A percentile compares a stretch with the other conserved stretches of the same genome.
phyloP scores from a whole-genome alignment of 768 basidiomycete genomes.

The Xerocomellus dryophilus region DNA sequence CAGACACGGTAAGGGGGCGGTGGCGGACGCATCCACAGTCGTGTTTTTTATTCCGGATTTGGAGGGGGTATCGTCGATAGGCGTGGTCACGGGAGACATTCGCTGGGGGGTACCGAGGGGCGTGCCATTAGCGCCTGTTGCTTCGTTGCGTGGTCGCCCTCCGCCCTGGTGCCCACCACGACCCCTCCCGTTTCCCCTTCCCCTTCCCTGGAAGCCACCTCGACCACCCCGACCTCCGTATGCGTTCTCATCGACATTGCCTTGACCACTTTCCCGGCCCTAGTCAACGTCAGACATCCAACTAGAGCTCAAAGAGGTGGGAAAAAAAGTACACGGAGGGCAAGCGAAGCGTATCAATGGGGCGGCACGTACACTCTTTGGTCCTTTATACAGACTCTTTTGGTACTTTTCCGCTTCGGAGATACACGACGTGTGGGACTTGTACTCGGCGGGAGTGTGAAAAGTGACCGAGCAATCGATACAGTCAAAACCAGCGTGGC shows the following conservation, averaged over 20 bases:
- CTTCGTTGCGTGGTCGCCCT: conserved; percentile 19
- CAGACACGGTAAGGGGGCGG: neutral
- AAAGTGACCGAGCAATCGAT: conserved; percentile 90
- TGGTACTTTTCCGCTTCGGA: conserved; percentile 94
- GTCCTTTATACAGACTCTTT: conserved; percentile 79
- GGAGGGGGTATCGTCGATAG: conserved; percentile 10
- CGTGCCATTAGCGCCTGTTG: conserved; percentile 67
- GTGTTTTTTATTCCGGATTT: neutral
- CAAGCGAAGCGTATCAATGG: neutral
- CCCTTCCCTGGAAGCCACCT: conserved; percentile 21
- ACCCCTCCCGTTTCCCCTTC: conserved; percentile 37
- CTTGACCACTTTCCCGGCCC: neutral
- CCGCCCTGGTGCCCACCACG: conserved; percentile 29
- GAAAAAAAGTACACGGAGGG: neutral
- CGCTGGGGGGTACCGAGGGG: conserved; percentile 63
- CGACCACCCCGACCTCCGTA: conserved; percentile 3
- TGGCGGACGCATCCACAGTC: neutral
- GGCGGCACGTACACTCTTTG: conserved; percentile 44
- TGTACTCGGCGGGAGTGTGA: conserved; percentile 70
- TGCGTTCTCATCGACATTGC: conserved; percentile 13
- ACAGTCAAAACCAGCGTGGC: conserved; percentile 70
- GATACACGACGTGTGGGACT: conserved; percentile 79
- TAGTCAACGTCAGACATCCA: neutral
- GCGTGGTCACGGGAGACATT: conserved; percentile 43
- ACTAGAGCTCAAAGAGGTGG: neutral